Base-by-base conservation (phyloP, 2,329 filamentous ascomycete species). In the Alternaria triticimaculans region DNA sequence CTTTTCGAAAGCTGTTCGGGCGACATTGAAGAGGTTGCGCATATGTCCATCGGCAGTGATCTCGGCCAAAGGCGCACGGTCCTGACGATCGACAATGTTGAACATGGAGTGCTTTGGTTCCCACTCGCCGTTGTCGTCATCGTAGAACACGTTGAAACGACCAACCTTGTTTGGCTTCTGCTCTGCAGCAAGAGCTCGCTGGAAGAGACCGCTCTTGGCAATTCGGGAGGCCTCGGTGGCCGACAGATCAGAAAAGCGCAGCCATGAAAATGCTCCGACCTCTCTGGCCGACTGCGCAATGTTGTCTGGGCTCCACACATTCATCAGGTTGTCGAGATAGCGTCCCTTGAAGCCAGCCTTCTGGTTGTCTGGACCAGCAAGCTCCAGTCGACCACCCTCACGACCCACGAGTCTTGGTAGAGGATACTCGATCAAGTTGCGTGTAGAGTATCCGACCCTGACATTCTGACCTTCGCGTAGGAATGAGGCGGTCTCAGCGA, bases 401-500 rank as follows among this genome's bases (percentile, higher is more conserved):
- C 88, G 87, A 84, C 91, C 95, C n/a, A 99, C 82, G 6, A 97
- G 84, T 25, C 89, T 88, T 20, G 96, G 96, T 59, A 98, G 80
- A 51, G 89, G 85, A 77, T 95, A 97, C 69, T 97, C 90, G 66
- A 99, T 95, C 72, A 92, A 72, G 75, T 90, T 98, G 63, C 93
- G 90, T 0, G 93, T 92, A 2, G 95, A 97, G 80, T 99, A 99
- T 44, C 88, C 89, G 20, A 97, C 91, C 20, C 91, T 84, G 55
- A 98, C 87, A 65, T 90, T 90, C 63, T 84, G 87, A 8, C 95
- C 94, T 79, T 99, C 96, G 21, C 96, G 92, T 70, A 97, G 85
- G 80, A 99, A 98, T 0, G 94, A 97, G 0, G 93, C 94, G 0
- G 95, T 97, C 83, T 99, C 96, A 14, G 94, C 96, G 80, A 95